Percentiles rank a stretch among this genome's conserved stretches.
These are phyloP conservation scores for Grigorovia jiainica DNA, from an alignment of 805 yeast species.

Conservation along the genomic window DNA sequence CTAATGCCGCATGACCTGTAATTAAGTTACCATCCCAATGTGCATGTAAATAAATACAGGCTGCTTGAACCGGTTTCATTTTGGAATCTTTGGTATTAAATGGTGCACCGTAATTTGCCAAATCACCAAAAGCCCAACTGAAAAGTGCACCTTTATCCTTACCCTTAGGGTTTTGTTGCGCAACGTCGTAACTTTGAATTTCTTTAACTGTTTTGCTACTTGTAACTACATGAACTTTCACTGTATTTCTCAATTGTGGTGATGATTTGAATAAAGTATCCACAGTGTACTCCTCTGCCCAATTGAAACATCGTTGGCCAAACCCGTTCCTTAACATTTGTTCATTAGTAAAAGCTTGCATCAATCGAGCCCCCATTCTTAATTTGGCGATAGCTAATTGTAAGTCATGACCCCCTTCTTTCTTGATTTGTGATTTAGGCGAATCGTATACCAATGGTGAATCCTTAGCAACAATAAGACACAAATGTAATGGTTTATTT, in stretches of 20 bases:
- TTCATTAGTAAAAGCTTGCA: constrained; percentile 88
- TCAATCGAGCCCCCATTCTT: constrained; percentile 73
- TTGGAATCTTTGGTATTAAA: constrained; percentile 29
- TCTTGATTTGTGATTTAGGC: constrained; percentile 37
- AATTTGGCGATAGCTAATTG: constrained; percentile 65
- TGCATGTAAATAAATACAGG: constrained; percentile 75
- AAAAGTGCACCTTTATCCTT: constrained; percentile 67
- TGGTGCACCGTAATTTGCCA: constrained; percentile 47
- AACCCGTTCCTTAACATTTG: constrained; percentile 75
- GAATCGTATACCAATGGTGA: constrained; percentile 64
- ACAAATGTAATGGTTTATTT: constrained; percentile 74
- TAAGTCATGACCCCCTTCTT: constrained; percentile 52
- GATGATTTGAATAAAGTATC: constrained; percentile 42
- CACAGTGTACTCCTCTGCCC: constrained; percentile 52
- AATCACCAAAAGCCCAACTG: constrained; percentile 68
- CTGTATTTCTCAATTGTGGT: constrained; percentile 39
- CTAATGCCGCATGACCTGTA: constrained; percentile 85
- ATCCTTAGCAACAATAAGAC: constrained; percentile 67
- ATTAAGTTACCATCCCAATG: constrained; percentile 65
- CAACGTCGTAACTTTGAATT: constrained; percentile 65
- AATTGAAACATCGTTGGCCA: constrained; percentile 69
- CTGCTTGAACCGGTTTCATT: constrained; percentile 59
- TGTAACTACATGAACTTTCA: constrained; percentile 71
- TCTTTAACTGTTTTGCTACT: constrained; percentile 60
- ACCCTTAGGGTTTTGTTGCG: constrained; percentile 79